Conservation (phyloP, 805 yeast species). For the Myxozyma melibiosi region DNA sequence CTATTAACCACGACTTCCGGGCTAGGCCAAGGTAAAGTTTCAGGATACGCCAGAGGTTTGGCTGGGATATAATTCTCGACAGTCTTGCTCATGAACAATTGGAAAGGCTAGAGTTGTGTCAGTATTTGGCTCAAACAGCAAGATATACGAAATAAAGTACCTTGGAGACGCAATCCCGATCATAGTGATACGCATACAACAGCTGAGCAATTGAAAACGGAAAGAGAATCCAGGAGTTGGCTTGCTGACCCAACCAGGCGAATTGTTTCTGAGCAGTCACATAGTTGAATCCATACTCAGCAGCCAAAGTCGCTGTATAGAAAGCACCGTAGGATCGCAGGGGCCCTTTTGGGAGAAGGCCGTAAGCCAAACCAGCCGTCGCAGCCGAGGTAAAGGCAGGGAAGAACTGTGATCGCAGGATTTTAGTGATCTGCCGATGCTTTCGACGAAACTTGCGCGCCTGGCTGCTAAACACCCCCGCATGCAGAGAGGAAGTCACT, state of each 20-base stretch:
- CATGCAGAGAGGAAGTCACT: conserved; percentile 14
- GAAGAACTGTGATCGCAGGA: conserved; percentile 22
- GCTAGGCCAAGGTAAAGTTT: conserved; percentile 41
- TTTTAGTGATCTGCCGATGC: conserved; percentile 18
- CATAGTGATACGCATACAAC: conserved; percentile 42
- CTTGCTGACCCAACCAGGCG: conserved; percentile 42
- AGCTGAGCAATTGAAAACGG: conserved; percentile 47
- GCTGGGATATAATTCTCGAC: conserved; percentile 40
- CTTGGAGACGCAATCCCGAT: conserved; percentile 43
- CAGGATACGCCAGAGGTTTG: conserved; percentile 40
- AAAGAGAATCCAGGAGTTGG: conserved; percentile 46
- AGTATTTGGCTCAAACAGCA: background rate
- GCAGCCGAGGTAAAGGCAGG: conserved; percentile 34
- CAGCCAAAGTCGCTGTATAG: conserved; percentile 41
- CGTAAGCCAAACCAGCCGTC: conserved; percentile 36
- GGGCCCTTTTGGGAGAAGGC: conserved; percentile 37
- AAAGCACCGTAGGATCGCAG: conserved; percentile 40
- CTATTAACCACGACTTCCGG: conserved; percentile 40
- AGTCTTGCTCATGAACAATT: conserved; percentile 37
- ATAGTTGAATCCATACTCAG: conserved; percentile 43
- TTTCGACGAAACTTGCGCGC: conserved; percentile 27
- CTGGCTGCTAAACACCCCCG: conserved; percentile 6
- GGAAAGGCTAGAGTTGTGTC: conserved; percentile 31
- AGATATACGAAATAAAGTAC: background rate
- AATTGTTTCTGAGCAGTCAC: conserved; percentile 42